Base-by-base conservation (phyloP, 225 moss, liverwort and hornwort species). In the Physcomitrium patens region DNA sequence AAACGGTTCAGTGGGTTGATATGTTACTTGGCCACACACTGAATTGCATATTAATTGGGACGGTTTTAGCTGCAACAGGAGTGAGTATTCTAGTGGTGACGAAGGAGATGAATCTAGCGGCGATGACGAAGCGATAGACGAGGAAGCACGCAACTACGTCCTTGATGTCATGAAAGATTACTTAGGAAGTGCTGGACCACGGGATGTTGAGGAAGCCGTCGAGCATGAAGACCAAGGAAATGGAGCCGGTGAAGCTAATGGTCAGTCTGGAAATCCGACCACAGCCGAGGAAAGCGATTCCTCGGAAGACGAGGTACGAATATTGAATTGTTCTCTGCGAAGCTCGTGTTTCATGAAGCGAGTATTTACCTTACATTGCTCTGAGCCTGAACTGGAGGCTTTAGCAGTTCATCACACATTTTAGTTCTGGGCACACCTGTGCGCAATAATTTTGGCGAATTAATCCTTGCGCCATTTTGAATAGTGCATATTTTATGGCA, bases 251-350 rank as follows among this genome's bases (percentile, higher is more conserved):
- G 71, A 71, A 45, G 28, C 53, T 15, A 82, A 68, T 10, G 78
- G 64, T 23, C 76, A 72, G 23, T 52, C 60, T 48, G 37, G 49
- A 19, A 57, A 77, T 45, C 60, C 73, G 60, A 75, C 75, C 47
- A 53, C 70, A 5, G 84, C 67, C 3, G 92, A 92, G 43, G 97
- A 93, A 65, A 94, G 97, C 57, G 90, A 90, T 83, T 90, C 87
- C 11, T 90, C 90, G 3, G 90, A 90, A 74, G 90, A 90, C 72
- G 90, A 90, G 90, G 90, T 90, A 15, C 60, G 87, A 60, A 77
- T 28, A 22, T n/a, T 67, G 6, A 53, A 2, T 27, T 59, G 5
- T 49, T 52, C 2, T 61, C 45, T 70, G 52, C 13, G 1, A 26
- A 45, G 26, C 8, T 75, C 28, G 18, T 66, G 47, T 56, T 13